Base-by-base conservation (phyloP, 108 stramenopile species). In the Epipyxis sp. region DNA sequence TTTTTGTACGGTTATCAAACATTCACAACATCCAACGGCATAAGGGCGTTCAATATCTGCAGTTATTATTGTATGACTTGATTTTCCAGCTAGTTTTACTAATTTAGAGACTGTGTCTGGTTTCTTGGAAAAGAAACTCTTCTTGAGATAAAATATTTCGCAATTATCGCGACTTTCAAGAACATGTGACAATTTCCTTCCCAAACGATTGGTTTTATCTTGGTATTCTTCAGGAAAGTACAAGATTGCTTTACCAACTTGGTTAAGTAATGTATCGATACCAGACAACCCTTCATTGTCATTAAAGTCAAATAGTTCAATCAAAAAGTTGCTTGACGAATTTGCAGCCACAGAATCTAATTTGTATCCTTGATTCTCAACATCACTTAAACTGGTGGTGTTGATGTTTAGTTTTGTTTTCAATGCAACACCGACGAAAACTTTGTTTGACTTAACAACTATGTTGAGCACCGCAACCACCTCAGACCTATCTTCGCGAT, bases 191-290 rank as follows among this genome's bases (percentile, higher is more conserved):
- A 34, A 46, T 6, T 13, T 3, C 44, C 25, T 42, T 6, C 50
- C 71, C 25, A 29, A 74, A 13, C 71, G 16, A 43, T 27, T 13
- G 13, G 29, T 37, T 16, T 68, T 20, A 37, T 41, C 20, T 68
- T 20, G 41, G 16, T 68, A 37, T 42, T 74, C 71, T 32, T 74
- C 71, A 27, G 32, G 34, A 29, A 74, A 3, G 32, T 42, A 42
- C 13, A 74, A 16, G 25, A 27, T 6, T 3, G n/a, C 29, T 13
- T 37, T 3, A 6, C 71, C 71, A 3, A 74, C 41, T 42, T 74
- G 71, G 50, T 6, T 27, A 10, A 74, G 44, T 6, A 35, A 74
- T 3, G 46, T 34, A 42, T 74, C 71, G 46, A 74, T 16, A 10
- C 3, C 42, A 10, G 46, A 54, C 27, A 74, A 39, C 34, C 25